Base-by-base conservation (phyloP, 768 basidiomycete genomes). In the Hypholoma sublateritium region DNA sequence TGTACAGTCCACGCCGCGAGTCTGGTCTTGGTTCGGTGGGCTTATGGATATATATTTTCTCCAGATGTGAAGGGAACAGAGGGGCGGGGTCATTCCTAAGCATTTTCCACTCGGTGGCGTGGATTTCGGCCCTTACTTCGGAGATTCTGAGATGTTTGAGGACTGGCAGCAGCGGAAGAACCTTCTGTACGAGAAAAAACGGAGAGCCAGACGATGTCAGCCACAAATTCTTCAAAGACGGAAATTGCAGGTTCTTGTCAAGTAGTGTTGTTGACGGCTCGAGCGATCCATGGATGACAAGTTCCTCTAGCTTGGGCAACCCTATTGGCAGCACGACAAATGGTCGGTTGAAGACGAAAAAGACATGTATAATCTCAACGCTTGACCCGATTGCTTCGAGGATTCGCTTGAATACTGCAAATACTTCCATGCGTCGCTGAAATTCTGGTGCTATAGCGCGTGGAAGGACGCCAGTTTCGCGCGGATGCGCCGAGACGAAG, bases 251-350 rank as follows among this genome's bases (percentile, higher is more conserved):
- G 5, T 34, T 16, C 21, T 28, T 24, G 25, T 58, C 56, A 24
- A 51, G n/a, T 39, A 52, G 35, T 6, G 49, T 55, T 14, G 55
- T 53, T 8, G 55, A 55, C 4, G 59, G 58, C 34, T 63, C 62
- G 4, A 61, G 22, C 11, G 66, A 62, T 3, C 66, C 66, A 37
- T 67, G 66, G 11, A 67, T 50, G 4, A 59, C 52, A 2, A 67
- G 60, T 46, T 67, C 66, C 17, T 59, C 57, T 13, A 65, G 46
- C 12, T 45, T 45, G 16, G 66, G 64, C 11, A 67, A 46, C 34
- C 60, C 54, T 21, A 65, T 59, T 12, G 66, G 66, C 6, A 67
- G 60, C 3, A 67, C 60, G 13, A 61, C 58, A 51, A 67, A 67
- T 3, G 62, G 62, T 13, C 66, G 57, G 48, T 57, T 58, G 50